Conservation (phyloP, 371 early-diverging fungal genomes). For the Sporodiniella umbellata region DNA sequence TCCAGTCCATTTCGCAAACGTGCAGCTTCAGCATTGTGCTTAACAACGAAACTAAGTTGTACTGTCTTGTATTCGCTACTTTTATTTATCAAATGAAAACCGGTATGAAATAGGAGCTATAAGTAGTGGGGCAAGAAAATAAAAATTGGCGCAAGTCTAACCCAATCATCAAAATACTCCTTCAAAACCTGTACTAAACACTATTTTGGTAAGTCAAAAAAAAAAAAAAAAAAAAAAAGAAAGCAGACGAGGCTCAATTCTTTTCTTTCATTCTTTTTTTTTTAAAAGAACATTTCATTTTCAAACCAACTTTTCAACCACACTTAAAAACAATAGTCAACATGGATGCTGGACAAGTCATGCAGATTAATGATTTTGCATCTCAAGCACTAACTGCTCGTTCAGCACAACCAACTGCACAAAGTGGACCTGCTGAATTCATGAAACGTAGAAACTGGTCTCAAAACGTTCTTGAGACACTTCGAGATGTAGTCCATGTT, state of each 20-base stretch:
- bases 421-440: conserved; percentile 20
- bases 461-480: conserved; percentile 41
- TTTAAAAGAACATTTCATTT: not conserved
- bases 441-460: conserved; percentile 45
- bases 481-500: conserved; percentile 57
- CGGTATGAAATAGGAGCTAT: too few relatives aligned
- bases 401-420: not conserved
- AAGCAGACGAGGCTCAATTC: too few relatives aligned
- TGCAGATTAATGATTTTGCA: not conserved
- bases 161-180: not conserved
- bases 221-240: not conserved
- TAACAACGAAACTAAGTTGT: too few relatives aligned
- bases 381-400: not conserved
- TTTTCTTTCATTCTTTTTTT: conserved; percentile 1
- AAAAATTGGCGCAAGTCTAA: not conserved
- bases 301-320: too few relatives aligned
- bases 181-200: too few relatives aligned
- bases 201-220: not conserved
- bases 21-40: too few relatives aligned
- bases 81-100: too few relatives aligned
- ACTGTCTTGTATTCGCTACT: too few relatives aligned
- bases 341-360: not conserved
- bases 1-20: too few relatives aligned
- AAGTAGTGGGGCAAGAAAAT: not conserved
- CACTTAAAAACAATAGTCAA: too few relatives aligned